Evolutionary conservation across 306 rosid species (phyloP).

Genomic region (Quercus bicolor): DNA sequence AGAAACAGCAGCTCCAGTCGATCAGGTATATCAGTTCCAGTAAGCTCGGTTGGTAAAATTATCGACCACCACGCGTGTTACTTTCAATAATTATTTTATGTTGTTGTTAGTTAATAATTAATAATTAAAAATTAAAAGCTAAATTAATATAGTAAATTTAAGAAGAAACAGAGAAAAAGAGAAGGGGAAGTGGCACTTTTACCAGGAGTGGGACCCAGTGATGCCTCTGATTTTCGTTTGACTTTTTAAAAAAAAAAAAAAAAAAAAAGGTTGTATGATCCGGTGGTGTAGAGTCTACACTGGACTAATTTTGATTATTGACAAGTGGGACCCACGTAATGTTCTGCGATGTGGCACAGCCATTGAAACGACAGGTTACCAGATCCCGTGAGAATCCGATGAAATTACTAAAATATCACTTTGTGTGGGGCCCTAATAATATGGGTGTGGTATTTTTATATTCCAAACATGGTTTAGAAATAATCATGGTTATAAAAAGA

Average conservation of each 20-base stretch:
- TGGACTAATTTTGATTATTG: neutral
- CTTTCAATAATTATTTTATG: neutral
- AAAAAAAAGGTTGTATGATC: neutral
- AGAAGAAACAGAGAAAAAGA: neutral
- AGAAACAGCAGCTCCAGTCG: constrained; percentile 70
- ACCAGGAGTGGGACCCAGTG: neutral
- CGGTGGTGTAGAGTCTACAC: neutral
- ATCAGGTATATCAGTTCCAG: constrained; percentile 42
- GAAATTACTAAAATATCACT: neutral
- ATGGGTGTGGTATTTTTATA: neutral
- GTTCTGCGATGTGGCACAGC: neutral
- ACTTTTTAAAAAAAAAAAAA: neutral
- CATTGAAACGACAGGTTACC: constrained; percentile 1
- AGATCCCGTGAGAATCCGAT: neutral
- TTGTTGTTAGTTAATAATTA: too few relatives aligned
- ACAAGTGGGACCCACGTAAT: neutral
- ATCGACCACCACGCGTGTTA: neutral
- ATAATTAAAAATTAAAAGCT: neutral
- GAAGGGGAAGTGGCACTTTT: too few relatives aligned
- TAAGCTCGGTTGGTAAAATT: too few relatives aligned
- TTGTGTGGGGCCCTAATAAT: neutral
- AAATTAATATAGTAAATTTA: neutral
- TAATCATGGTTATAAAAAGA: too few relatives aligned
- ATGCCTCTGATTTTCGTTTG: neutral
- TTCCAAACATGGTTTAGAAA: too few relatives aligned